phyloP scores from a whole-genome alignment of 1,284 basidiomycete species.

The Malassezia psittaci region DNA sequence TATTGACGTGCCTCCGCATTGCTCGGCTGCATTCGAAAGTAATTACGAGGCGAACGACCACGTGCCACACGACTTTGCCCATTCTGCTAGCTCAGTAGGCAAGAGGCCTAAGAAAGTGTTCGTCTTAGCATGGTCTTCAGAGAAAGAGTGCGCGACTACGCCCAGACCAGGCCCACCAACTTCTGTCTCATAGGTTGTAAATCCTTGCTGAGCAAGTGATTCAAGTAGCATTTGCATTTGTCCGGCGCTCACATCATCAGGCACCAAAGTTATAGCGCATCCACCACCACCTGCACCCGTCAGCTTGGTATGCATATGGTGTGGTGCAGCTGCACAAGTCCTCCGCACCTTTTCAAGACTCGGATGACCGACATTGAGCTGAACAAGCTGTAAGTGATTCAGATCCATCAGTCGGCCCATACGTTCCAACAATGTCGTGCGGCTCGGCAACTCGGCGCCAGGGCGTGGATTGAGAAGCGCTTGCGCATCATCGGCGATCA shows the following conservation, averaged over 20 bases:
- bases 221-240: slow-evolving; percentile 20
- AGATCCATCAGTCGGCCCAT: slow-evolving; percentile 56
- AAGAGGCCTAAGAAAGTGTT: not conserved
- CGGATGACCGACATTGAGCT: slow-evolving; percentile 87
- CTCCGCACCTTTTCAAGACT: slow-evolving; percentile 70
- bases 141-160: slow-evolving; percentile 55
- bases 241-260: slow-evolving; percentile 58
- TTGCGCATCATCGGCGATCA: slow-evolving; percentile 29
- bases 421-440: slow-evolving; percentile 16
- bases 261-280: slow-evolving; percentile 87
- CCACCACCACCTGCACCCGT: slow-evolving; percentile 99
- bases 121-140: not conserved
- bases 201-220: slow-evolving; percentile 53
- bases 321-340: slow-evolving; percentile 59
- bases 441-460: slow-evolving; percentile 4
- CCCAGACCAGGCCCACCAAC: slow-evolving; percentile 88
- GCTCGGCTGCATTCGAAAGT: no score
- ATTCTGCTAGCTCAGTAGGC: not conserved
- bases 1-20: no score
- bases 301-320: slow-evolving; percentile 78
- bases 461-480: slow-evolving; percentile 21
- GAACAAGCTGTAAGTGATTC: slow-evolving; percentile 76
- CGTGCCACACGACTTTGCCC: slow-evolving; percentile 6
- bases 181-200: slow-evolving; percentile 76
- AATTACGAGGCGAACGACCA: slow-evolving; percentile 8